Base-by-base conservation (phyloP, 2,329 filamentous ascomycete species). In the Gaeumannomyces tritici region DNA sequence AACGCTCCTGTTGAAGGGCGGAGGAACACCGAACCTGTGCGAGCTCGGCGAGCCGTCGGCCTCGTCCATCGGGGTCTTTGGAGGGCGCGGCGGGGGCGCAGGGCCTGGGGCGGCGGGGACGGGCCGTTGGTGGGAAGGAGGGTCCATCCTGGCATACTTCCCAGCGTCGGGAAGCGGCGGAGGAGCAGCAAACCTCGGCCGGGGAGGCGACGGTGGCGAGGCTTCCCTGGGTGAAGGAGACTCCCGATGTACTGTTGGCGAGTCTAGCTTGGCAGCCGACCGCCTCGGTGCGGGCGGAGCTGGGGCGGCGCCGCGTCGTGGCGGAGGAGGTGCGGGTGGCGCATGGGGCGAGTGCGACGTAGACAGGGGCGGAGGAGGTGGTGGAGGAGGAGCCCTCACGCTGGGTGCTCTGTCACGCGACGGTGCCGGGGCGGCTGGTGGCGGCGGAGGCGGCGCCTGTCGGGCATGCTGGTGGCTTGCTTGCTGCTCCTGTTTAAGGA, bases 141-240 rank as follows among this genome's bases (percentile, higher is more conserved):
- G 78, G 68, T 73, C 82, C 71, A 62, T 75, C 75, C 87, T 81
- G 4, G 89, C 91, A 71, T 86, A 95, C 74, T 91, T 96, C 51
- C 95, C 95, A 63, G 95, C 95, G 73, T 96, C 93, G 62, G 91
- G 86, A 64, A 98, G 76, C 2, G 93, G 90, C 42, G 95, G 95
- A 57, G 95, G 95, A 11, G 91, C 93, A 66, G 87, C 83, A 77
- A 96, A 98, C 68, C 82, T 83, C 11, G 85, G 85, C 61, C 87
- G 83, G 24, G 87, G 85, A 15, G 91, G 90, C 18, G 88, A 86
- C 18, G 88, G 84, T 64, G 91, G 90, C 18, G 88, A 86, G 21
- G 88, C 83, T 64, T 91, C 88, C 70, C 87, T 82, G 33, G 88
- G 83, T n/a, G 89, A 85, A 51, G 81, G 78, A n/a, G 77, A 75